These are phyloP conservation scores for Phialophora tarda DNA, from an alignment of 2,329 filamentous ascomycete species.

Conservation along the genomic window DNA sequence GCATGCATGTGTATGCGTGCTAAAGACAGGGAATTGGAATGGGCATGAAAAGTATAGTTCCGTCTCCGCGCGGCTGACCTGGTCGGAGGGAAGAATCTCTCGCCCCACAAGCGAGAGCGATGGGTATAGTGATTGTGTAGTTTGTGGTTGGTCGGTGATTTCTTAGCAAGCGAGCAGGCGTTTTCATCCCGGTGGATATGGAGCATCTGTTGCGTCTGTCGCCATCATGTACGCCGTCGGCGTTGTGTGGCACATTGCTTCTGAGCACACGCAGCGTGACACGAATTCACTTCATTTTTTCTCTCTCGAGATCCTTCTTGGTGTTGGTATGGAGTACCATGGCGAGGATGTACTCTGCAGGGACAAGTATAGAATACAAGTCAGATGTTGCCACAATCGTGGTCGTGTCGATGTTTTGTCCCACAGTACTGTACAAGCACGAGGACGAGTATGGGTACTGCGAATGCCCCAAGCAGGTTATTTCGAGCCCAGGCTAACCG, in stretches of 20 bases:
- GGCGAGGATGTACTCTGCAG: too few relatives aligned
- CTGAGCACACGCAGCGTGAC: neutral
- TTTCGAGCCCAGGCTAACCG: too few relatives aligned
- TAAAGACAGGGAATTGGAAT: neutral
- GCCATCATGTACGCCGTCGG: neutral
- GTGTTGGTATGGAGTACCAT: too few relatives aligned
- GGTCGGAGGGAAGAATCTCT: neutral
- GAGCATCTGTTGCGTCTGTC: neutral
- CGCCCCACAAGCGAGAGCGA: neutral
- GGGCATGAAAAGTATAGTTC: neutral
- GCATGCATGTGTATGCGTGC: neutral
- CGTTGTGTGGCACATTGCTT: neutral
- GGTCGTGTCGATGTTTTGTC: too few relatives aligned
- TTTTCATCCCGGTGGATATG: neutral
- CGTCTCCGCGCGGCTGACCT: neutral
- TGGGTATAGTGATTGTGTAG: neutral
- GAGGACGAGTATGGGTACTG: too few relatives aligned
- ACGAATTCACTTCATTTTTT: too few relatives aligned
- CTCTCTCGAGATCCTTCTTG: too few relatives aligned
- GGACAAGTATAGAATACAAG: too few relatives aligned
- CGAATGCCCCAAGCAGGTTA: too few relatives aligned
- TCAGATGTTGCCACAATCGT: too few relatives aligned
- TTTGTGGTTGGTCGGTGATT: neutral
- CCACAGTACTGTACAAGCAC: too few relatives aligned
- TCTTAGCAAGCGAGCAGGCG: neutral